Base-by-base conservation (phyloP, 345 rosid genomes). In the Lepidium africanum region DNA sequence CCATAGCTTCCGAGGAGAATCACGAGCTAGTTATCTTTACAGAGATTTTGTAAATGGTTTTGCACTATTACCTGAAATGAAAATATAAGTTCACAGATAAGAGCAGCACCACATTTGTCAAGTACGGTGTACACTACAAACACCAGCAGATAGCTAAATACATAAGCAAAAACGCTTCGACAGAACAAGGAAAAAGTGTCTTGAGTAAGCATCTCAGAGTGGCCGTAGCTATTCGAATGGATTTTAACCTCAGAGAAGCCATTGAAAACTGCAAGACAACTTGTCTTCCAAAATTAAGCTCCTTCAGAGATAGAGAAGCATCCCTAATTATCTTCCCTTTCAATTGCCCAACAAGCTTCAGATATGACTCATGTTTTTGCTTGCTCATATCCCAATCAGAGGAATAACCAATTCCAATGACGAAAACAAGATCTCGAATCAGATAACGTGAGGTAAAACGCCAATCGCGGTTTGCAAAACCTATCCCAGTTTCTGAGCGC, bases 1-100 rank as follows among this genome's bases (percentile, higher is more conserved):
- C 89, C 97, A 89, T 90, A 5, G 46, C 73, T 60, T 49, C 59
- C 8, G 47, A 43, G 41, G 38, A 60, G 36, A 47, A 42, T 52
- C 36, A 41, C 10, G n/a, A 58, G 11, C 70, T 1, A 43, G 21
- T 2, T 36, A 36, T n/a, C 23, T 50, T 38, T 0, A 41, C 6
- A 3, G 13, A 23, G 33, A 3, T 40, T n/a, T 30, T 30, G 33
- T 30, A 1, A 57, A 41, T 32, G 38, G 61, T 45, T 46, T 52
- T 17, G 10, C 64, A 65, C 60, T 27, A 35, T 65, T 36, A 74
- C 78, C 78, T 74, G 73, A 43, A 37, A 52, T 11, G 73, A 43
- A 37, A 52, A 8, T 3, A 74, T 45, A 59, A 45, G 4, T 11
- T n/a, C 16, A 47, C 1, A 52, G 21, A 61, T 71, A 61, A 30